Evolutionary conservation across 305 asterid species (phyloP), one percentile per base, ranked within the genome.

Genomic region (Ilex paraguariensis): DNA sequence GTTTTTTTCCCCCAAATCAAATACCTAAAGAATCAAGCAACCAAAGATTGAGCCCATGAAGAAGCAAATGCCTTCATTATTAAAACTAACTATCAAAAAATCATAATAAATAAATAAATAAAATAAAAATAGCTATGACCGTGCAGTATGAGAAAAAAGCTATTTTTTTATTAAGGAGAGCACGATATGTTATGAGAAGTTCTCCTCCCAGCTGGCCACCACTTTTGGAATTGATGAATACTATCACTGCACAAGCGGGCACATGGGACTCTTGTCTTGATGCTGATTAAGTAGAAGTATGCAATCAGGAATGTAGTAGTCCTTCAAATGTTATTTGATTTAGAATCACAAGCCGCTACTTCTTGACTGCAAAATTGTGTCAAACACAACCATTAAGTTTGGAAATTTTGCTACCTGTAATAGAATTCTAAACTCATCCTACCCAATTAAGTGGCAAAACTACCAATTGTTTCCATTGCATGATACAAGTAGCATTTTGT

Each of bases 171-270:
- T 88, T 88, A 16, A 85, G 84, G 75, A 88, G 82, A 58, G 77
- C 52, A 49, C 82, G 77, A 68, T 74, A 88, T 51, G 91, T 83
- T 46, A 68, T 32, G 31, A 88, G 66, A 60, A 88, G 91, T 63
- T 88, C 86, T 16, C 81, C 79, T 7, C 96, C 96, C 66, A 88
- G 67, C 79, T 83, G 96, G 62, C 94, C 96, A n/a, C 96, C 96
- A 75, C 96, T 88, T 66, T 64, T 85, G 10, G 91, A 68, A 63
- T 88, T 88, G 74, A 88, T 73, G 67, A 88, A 88, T 59, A 85
- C 86, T 31, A 88, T 69, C 64, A 88, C 73, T 8, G 96, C 94
- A 65, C 89, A 88, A 36, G 56, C 66, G 40, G 96, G 89, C 60
- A 77, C 68, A 7, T 59, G 57, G 13, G 58, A 69, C 36, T 60